These are phyloP conservation scores for Keithomyces neogunnii DNA, from an alignment of 2,329 filamentous ascomycete species.

Conservation along the genomic window DNA sequence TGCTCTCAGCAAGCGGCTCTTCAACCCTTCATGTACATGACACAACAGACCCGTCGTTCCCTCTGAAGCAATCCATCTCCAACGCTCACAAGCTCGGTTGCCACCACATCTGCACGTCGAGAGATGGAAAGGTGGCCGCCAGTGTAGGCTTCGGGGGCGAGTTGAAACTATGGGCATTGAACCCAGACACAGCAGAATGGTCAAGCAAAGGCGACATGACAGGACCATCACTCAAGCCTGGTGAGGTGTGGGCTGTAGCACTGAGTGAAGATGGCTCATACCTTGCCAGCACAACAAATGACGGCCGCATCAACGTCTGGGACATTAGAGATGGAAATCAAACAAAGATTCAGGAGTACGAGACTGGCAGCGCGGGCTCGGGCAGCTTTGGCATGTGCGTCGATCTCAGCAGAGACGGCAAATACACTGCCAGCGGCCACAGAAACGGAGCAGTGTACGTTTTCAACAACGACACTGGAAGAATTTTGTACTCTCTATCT, in stretches of 20 bases:
- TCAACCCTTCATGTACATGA: constrained; percentile 76
- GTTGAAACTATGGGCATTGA: constrained; percentile 69
- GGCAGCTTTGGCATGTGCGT: constrained; percentile 87
- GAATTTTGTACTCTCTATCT: constrained; percentile 76
- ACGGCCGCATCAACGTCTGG: constrained; percentile 87
- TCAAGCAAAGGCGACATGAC: constrained; percentile 31
- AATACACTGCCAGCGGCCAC: constrained; percentile 83
- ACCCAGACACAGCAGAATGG: constrained; percentile 49
- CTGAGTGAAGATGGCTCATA: constrained; percentile 77
- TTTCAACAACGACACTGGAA: constrained; percentile 85
- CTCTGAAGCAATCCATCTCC: constrained; percentile 69
- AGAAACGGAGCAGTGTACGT: constrained; percentile 88
- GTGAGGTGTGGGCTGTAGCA: constrained; percentile 80
- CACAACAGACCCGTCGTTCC: constrained; percentile 61
- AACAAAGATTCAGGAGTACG: constrained; percentile 70
- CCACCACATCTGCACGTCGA: constrained; percentile 73
- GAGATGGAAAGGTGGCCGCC: constrained; percentile 62
- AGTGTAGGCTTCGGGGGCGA: constrained; percentile 87
- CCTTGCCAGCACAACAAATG: constrained; percentile 78
- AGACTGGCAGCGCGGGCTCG: constrained; percentile 62
- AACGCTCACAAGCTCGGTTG: constrained; percentile 81
- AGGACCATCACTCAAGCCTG: constrained; percentile 43
- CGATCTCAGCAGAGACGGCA: constrained; percentile 71
- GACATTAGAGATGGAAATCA: constrained; percentile 49
- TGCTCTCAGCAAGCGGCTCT: constrained; percentile 79